phyloP scores from a whole-genome alignment of 2,329 filamentous ascomycete genomes.

The Ceratocystis papillata region DNA sequence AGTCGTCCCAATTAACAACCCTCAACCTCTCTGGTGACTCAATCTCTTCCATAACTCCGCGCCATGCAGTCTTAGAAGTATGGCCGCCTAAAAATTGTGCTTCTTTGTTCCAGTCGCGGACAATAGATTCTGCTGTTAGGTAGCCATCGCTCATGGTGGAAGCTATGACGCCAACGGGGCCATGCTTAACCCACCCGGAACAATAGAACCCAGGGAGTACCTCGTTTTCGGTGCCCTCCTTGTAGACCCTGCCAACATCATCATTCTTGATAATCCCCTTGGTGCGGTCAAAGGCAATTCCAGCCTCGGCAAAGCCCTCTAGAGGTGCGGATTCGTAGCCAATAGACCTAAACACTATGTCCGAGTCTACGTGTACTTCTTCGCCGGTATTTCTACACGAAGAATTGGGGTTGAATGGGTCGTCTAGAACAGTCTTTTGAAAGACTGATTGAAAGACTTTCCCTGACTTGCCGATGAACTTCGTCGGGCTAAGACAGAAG shows the following conservation, averaged over 20 bases:
- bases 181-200: conserved; percentile 91
- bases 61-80: conserved; percentile 52
- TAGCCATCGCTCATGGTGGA: conserved; percentile 95
- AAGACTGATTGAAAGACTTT: conserved; percentile 58
- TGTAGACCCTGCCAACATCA: conserved; percentile 56
- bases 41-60: conserved; percentile 54
- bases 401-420: conserved; percentile 44
- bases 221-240: conserved; percentile 28
- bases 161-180: conserved; percentile 90
- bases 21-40: conserved; percentile 28
- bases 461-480: conserved; percentile 48
- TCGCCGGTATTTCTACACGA: conserved; percentile 41
- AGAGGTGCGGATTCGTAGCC: conserved; percentile 79
- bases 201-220: conserved; percentile 67
- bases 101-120: conserved; percentile 56
- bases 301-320: conserved; percentile 59
- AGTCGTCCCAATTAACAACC: conserved; percentile 68
- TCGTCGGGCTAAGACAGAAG: conserved; percentile 68
- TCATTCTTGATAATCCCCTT: conserved; percentile 77
- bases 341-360: conserved; percentile 81
- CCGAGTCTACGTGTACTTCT: conserved; percentile 47
- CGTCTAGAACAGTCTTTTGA: conserved; percentile 46
- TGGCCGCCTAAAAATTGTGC: conserved; percentile 33
- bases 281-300: conserved; percentile 64
- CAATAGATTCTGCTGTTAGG: conserved; percentile 71